A percentile compares a stretch with the other conserved stretches of the same genome.
Evolutionary conservation across 2,329 filamentous ascomycete genomes (phyloP).

Genomic region (Orbilia blumenaviensis): DNA sequence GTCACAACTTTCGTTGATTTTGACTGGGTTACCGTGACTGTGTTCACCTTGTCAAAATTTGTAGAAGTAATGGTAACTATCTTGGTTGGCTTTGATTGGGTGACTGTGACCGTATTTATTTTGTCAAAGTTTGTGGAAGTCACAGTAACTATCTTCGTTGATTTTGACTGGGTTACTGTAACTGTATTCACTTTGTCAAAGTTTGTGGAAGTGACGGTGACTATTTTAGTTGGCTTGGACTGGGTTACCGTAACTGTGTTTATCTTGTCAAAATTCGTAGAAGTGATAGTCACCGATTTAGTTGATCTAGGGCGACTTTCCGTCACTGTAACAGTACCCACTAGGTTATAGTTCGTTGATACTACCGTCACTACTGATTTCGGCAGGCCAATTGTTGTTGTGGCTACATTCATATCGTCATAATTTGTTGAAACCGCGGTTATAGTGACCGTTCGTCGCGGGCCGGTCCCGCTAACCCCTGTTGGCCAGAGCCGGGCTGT

Average conservation of each 20-base stretch:
- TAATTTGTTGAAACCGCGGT: background rate
- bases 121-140: background rate
- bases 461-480: background rate
- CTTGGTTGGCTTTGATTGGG: background rate
- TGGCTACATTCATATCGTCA: background rate
- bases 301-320: too few species aligned
- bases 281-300: background rate
- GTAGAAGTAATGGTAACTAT: background rate
- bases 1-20: too few species aligned
- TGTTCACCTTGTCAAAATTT: background rate
- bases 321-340: too few species aligned
- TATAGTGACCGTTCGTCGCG: background rate
- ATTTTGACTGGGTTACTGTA: too few species aligned
- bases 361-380: background rate
- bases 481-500: background rate
- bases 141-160: background rate
- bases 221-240: background rate
- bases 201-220: background rate
- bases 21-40: too few species aligned
- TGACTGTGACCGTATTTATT: background rate
- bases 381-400: background rate
- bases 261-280: background rate
- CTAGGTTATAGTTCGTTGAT: background rate
- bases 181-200: background rate
- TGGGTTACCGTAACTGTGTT: background rate